Base-by-base conservation (phyloP, 192 early-diverging fungal species). In the Linnemannia exigua region DNA sequence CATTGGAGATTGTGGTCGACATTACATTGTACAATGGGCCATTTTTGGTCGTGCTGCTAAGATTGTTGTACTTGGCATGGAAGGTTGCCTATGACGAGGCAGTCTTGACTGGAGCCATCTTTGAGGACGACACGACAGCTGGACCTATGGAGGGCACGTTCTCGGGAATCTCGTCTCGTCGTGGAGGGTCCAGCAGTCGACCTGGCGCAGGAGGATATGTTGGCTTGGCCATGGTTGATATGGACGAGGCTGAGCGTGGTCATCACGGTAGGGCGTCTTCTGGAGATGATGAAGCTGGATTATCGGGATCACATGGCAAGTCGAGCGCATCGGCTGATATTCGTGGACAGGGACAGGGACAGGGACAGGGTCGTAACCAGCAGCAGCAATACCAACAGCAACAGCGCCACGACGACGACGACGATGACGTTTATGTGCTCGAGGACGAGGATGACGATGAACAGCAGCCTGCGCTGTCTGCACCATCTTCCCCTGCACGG, bases 1-100 rank as follows among this genome's bases (percentile, higher is more conserved):
- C 84, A 14, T 70, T 86, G 16, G 84, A 86, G 52, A 86, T 86
- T 66, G 15, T 86, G 12, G 84, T 86, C 33, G 84, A 86, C 37
- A 35, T 86, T 16, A 22, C 72, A 3, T 70, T 86, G 15, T 86
- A 86, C 70, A 86, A 86, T 47, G 84, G 84, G 0, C 84, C 84
- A 0, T 86, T 86, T 41, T 67, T 86, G 69, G 38, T 77, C 11
- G 44, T 86, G 8, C 70, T 86, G 37, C 31, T 86, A 35, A 54
- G 84, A 31, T 5, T 86, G 7, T 12, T 86, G 47, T 80, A 80
- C 41, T 47, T 47, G 52, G 77, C 78, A 68, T 86, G 84, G 84
- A 86, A 86, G 44, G 84, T 86, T 33, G 84, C 84, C 1, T 86
- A 86, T 20, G 84, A 86, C 35, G 84, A 86, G 66, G 84, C 84